These are phyloP conservation scores for Russula compacta DNA, from an alignment of 768 basidiomycete species.

Conservation along the genomic window DNA sequence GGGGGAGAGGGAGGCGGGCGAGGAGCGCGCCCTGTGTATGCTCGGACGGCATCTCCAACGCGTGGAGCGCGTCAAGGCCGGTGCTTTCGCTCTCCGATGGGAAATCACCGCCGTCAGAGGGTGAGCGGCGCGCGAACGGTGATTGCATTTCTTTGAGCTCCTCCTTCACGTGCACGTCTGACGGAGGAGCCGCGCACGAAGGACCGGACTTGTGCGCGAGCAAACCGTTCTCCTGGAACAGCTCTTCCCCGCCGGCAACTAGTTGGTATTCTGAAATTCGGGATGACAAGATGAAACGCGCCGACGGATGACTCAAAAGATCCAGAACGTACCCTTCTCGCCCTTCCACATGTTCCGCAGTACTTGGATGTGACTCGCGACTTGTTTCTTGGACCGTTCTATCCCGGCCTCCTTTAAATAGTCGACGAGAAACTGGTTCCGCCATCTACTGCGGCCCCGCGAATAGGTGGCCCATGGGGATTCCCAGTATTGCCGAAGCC, in stretches of 20 bases:
- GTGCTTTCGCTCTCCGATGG: slow-evolving; percentile 1
- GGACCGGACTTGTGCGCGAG: slow-evolving; percentile 32
- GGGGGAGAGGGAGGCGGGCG: slow-evolving; percentile 17
- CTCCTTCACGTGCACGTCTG: slow-evolving; percentile 31
- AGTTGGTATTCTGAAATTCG: slow-evolving; percentile 60
- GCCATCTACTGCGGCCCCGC: slow-evolving; percentile 69
- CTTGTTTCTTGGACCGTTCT: slow-evolving; percentile 75
- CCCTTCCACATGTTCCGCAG: slow-evolving; percentile 85
- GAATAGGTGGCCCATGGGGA: slow-evolving; percentile 76
- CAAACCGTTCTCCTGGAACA: slow-evolving; percentile 37
- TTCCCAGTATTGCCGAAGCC: slow-evolving; percentile 69
- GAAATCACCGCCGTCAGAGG: slow-evolving; percentile 20
- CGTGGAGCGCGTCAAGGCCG: background rate
- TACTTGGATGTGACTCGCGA: slow-evolving; percentile 84
- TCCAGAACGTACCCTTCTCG: slow-evolving; percentile 46
- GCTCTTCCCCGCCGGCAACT: slow-evolving; percentile 73
- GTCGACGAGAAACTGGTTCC: slow-evolving; percentile 80
- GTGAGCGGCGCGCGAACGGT: slow-evolving; percentile 27
- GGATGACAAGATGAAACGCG: slow-evolving; percentile 19
- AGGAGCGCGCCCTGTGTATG: slow-evolving; percentile 3
- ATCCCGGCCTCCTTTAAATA: slow-evolving; percentile 63
- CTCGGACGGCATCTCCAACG: background rate
- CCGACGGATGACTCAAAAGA: background rate
- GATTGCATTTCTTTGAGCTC: slow-evolving; percentile 21
- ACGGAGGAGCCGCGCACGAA: slow-evolving; percentile 9